Evolutionary conservation across 495 filamentous ascomycete genomes (phyloP).

Genomic region (Aspergillus biplanus): DNA sequence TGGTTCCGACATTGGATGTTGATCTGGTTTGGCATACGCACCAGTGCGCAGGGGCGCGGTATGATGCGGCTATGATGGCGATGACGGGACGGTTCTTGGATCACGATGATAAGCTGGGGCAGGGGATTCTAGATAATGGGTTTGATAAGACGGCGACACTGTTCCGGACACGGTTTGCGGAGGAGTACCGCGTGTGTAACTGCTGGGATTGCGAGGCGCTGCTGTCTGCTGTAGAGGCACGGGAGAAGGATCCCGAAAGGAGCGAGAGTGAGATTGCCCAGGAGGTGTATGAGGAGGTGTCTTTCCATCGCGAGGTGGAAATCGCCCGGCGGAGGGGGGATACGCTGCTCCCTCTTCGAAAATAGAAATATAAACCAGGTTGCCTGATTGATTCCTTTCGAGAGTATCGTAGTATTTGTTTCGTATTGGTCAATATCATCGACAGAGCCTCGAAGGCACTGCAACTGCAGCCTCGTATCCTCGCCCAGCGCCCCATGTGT

Average conservation of each 20-base stretch:
- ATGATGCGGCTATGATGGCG: conserved; percentile 17
- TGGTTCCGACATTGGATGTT: conserved; percentile 34
- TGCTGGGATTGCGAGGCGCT: conserved; percentile 22
- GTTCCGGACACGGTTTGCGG: conserved; percentile 22
- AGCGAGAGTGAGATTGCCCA: background rate
- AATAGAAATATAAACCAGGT: no score
- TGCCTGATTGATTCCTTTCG: no score
- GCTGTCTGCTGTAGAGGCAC: background rate
- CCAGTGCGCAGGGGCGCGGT: conserved; percentile 37
- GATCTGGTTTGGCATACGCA: conserved; percentile 50
- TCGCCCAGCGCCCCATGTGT: no score
- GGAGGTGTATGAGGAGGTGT: background rate
- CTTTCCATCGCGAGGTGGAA: background rate
- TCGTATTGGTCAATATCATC: no score
- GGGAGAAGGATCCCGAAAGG: background rate
- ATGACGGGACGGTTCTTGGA: conserved; percentile 23
- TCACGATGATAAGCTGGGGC: conserved; percentile 20
- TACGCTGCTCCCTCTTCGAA: background rate
- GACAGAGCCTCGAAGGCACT: no score
- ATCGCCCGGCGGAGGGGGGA: background rate
- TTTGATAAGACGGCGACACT: conserved; percentile 21
- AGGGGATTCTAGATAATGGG: conserved; percentile 12
- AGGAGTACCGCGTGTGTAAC: conserved; percentile 15
- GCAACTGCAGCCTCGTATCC: no score
- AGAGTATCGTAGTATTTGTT: no score